A percentile compares a stretch with the other conserved stretches of the same genome.
Evolutionary conservation across 768 basidiomycete genomes (phyloP).

Genomic region (Phaeotremella fagi): DNA sequence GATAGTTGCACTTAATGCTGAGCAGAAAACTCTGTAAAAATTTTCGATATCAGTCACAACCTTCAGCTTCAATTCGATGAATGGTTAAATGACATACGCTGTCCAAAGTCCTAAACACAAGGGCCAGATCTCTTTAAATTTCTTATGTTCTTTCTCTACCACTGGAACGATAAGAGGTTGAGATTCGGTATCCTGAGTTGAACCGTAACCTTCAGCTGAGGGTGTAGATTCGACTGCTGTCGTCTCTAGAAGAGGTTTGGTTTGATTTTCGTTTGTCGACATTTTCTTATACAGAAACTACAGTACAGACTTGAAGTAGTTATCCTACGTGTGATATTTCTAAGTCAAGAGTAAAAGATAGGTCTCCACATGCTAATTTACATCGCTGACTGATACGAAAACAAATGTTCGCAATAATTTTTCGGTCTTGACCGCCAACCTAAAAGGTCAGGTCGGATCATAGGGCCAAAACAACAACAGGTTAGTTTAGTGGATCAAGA

Average conservation of each 20-base stretch:
- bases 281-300: too few species aligned
- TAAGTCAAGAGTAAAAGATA: too few species aligned
- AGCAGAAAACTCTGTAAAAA: conserved; percentile 40
- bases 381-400: too few species aligned
- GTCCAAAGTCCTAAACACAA: conserved; percentile 32
- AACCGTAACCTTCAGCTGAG: neutral
- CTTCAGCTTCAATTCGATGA: neutral
- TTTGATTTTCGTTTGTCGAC: too few species aligned
- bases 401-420: too few species aligned
- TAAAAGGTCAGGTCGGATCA: too few species aligned
- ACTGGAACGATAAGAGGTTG: neutral
- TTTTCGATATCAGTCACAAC: neutral
- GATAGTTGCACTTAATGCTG: conserved; percentile 30
- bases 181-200: neutral
- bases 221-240: neutral
- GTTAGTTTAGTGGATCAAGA: too few species aligned
- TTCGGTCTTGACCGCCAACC: too few species aligned
- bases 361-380: too few species aligned
- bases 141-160: conserved; percentile 12
- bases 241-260: neutral
- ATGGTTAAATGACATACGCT: conserved; percentile 19
- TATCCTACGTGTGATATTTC: too few species aligned
- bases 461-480: too few species aligned
- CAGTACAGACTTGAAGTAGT: too few species aligned
- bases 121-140: conserved; percentile 31